A percentile compares a stretch with the other conserved stretches of the same genome.
Evolutionary conservation across 2,329 filamentous ascomycete genomes (phyloP).

Genomic region (Aspergillus fumigatiaffinis): DNA sequence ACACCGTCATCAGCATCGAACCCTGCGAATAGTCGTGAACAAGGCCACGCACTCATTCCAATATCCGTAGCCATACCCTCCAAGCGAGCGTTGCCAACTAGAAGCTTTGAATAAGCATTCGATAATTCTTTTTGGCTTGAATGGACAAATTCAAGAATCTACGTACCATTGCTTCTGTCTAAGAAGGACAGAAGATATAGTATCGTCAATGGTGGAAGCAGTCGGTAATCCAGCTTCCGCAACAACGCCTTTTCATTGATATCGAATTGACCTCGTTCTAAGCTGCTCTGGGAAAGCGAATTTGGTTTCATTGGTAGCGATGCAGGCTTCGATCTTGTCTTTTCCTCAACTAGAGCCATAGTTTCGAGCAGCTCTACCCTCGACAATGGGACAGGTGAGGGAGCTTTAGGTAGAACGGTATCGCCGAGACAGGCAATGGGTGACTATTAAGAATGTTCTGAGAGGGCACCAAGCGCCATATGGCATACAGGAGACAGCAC

Average conservation of each 20-base stretch:
- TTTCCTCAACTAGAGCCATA: slow-evolving; percentile 10
- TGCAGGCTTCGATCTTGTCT: neutral
- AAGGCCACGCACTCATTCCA: slow-evolving; percentile 30
- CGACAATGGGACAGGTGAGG: neutral
- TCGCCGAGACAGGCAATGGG: neutral
- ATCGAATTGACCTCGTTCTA: slow-evolving; percentile 15
- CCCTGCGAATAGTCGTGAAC: neutral
- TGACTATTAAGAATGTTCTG: neutral
- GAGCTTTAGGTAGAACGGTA: neutral
- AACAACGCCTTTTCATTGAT: slow-evolving; percentile 40
- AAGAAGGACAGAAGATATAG: slow-evolving; percentile 45
- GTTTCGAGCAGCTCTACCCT: neutral
- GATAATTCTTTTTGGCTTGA: neutral
- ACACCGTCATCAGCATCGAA: neutral
- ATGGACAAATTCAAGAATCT: neutral
- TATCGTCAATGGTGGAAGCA: slow-evolving; percentile 43
- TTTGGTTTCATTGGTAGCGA: neutral
- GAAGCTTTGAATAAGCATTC: neutral
- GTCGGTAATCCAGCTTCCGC: slow-evolving; percentile 42
- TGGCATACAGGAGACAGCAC: slow-evolving; percentile 11
- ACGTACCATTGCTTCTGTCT: slow-evolving; percentile 40
- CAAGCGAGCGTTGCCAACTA: slow-evolving; percentile 38
- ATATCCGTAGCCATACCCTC: slow-evolving; percentile 37
- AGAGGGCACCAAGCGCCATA: neutral
- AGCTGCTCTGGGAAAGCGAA: slow-evolving; percentile 10